Base-by-base conservation (phyloP, 345 rosid species). In the Hypericum perforatum region DNA sequence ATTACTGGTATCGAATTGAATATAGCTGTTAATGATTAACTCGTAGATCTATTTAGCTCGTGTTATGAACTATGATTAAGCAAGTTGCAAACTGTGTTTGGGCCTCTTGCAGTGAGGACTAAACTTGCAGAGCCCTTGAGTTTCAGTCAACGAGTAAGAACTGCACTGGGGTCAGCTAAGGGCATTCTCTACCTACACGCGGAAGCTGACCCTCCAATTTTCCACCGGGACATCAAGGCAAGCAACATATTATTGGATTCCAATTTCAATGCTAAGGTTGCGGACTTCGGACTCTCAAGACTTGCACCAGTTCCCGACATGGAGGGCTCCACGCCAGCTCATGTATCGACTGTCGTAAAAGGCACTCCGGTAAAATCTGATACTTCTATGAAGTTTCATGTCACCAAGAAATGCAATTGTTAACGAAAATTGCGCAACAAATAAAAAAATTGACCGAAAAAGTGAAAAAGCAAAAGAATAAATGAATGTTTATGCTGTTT, bases 161-260 rank as follows among this genome's bases (percentile, higher is more conserved):
- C 82, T 63, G 85, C 96, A 15, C 43, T 85, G 53, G 96, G 83
- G 49, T 82, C 96, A 41, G 80, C 98, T 37, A 92, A 72, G 68
- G 95, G 98, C 48, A 85, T 88, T 59, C 70, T 83, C 45, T 88
- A 88, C 68, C 75, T 88, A 5, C 95, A 92, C 56, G 78, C 89
- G 3, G 98, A 92, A 82, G 98, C 96, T 14, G 63, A 92, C 60
- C 98, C 98, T 54, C 96, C 98, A 9, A 76, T 92, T 58, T 88
- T 85, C 62, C 94, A 92, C 65, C 78, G 95, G 6, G 98, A 92
- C 72, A 85, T 92, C 67, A 88, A 92, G 71, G 95, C 98, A 46
- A 88, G 81, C 76, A 92, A 88, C 75, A 85, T 92, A 62, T 60
- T 88, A 52, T 56, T 92, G 57, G 95, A 88, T 69, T 53, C 81